Evolutionary conservation across 257 asterid genomes (phyloP), one percentile per base, ranked within the genome.

Genomic region (Ilex aquifolium): DNA sequence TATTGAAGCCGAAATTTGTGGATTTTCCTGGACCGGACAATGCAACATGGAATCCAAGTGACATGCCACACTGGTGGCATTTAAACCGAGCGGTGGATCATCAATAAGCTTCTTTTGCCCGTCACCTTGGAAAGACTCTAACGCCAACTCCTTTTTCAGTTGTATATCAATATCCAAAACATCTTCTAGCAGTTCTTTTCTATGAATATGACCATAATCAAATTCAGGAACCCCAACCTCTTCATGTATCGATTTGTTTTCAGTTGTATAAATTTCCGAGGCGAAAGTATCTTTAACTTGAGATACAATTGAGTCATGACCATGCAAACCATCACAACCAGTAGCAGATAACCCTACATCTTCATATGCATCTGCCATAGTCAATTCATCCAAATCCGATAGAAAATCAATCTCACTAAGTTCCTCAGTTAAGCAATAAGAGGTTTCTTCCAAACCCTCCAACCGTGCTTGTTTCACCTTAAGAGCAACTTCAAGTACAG

Each of bases 401-500:
- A 80, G 76, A 73, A 58, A 64, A 61, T 72, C 82, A 48, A 44
- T 57, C 55, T 82, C 92, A 54, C 75, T 66, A 44, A 30, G 46
- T 67, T 54, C 57, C 17, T 70, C 64, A 69, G 59, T 46, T 50
- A 68, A 53, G 59, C 67, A 62, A 58, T 69, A 48, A 49, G 62
- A 65, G 57, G 65, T 62, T 63, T 71, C 71, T 61, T 65, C 59
- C 71, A 80, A 77, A 61, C 66, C 79, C 67, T 84, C 88, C 54
- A 82, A 61, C 56, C 93, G 83, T 27, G 93, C 90, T 79, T 86
- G 86, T 75, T 88, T 84, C 72, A 88, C 62, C 82, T 80, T 87
- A 77, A 82, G 89, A 58, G 96, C 80, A 75, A 85, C 85, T 75
- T 88, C 95, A 55, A 88, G 88, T 70, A 79, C 80, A 53, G 90